Evolutionary conservation across 2,329 filamentous ascomycete species (phyloP), one percentile per base, ranked within the genome.

Genomic region (Apiospora koreana): DNA sequence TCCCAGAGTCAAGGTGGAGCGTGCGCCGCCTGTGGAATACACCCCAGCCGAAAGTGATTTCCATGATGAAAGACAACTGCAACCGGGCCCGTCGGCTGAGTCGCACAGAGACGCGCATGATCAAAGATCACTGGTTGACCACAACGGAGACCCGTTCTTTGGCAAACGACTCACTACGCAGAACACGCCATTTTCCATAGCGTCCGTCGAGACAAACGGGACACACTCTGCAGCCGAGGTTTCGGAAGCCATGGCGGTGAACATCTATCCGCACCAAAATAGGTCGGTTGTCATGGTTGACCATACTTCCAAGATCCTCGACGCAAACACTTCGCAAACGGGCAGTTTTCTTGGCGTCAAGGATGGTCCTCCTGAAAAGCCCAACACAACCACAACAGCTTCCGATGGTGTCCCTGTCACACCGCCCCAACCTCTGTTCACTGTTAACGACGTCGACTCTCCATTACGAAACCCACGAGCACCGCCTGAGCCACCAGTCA

Each of bases 241-340:
- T 50, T 89, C 89, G 0, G 89, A 92, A 79, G 89, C 89, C 43
- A 80, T 87, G 76, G 88, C 87, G 48, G 85, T 92, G 69, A 89
- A 85, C 71, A 88, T 92, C 74, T 90, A 87, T 73, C 85, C 87
- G 25, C 89, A 92, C 73, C 88, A 91, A 74, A 91, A 91, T 74
- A 89, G 86, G 65, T 92, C 89, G 5, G 80, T 92, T 14, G 78
- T 91, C 54, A 84, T 91, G 79, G 86, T 91, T 41, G 82, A 90
- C 73, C 86, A 90, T 75, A 82, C 80, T 54, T 82, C 81, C 54
- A 86, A 83, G 76, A 85, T 84, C 31, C 86, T 85, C 0, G 85
- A 86, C 69, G 82, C 84, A 25, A 83, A 84, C 62, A 76, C 71
- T 41, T 65, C 72, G 69, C 69, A 71, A 69, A 72, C 72, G 70